Evolutionary conservation across 768 basidiomycete genomes (phyloP), one percentile per base, ranked within the genome.

Genomic region (Tephrocybe sp.): DNA sequence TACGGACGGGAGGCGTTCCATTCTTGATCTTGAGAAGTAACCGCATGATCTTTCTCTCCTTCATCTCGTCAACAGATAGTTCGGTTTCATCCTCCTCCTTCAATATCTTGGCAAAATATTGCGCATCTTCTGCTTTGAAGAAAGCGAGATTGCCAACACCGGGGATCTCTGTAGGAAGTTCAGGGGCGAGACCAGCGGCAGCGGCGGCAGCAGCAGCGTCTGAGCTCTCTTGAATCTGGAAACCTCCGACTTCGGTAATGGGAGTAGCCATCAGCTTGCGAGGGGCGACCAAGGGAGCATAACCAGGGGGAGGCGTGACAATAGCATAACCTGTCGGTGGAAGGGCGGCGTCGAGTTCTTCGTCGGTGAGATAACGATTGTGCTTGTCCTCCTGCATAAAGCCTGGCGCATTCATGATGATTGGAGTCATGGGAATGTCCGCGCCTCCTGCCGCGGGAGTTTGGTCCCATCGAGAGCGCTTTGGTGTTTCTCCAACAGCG

Each of bases 1-100:
- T 99, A 51, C 97, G 88, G 53, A 98, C 94, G 10, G 97, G 96
- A 23, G 97, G 97, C 2, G 96, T 98, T 43, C 97, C 97, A 65
- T 98, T 99, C 78, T 99, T 98, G 73, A 99, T 98, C 73, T 98
- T 98, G 60, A 99, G 80, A 47, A 99, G 76, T 20, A 99, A 73
- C 21, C 97, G 88, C 95, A 98, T 98, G 62, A 98, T 98, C 71
- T 98, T 99, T 65, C 96, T 86, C 73, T 98, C 97, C 73, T 99
- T 99, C 85, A 98, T 90, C 74, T 99, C 97, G 44, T 98, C 97
- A 7, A 98, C 89, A 0, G 89, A 84, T 41, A 98, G 76, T 65
- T 89, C 85, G 1, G 87, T 90, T 71, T 98, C 97, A 61, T 98
- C 93, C 68, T 96, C 95, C 71, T 97, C 92, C 65, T 90, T 93